Conservation (phyloP, 164 flowering plant genomes). For the Tetracentron sinense region DNA sequence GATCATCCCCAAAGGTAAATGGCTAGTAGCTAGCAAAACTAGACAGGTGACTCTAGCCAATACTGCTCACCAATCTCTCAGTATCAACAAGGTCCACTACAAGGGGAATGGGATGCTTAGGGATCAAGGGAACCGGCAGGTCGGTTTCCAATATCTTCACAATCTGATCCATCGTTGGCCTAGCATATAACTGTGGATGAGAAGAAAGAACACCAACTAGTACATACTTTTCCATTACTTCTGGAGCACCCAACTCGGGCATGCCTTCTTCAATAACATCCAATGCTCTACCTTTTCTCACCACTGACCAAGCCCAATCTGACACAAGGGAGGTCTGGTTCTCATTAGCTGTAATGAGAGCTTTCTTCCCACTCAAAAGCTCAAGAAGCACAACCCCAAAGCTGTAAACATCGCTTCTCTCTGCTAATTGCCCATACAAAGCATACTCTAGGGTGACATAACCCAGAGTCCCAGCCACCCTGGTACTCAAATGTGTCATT, state of each 20-base stretch:
- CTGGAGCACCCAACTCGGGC: constrained; percentile 38
- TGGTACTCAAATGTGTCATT: constrained; percentile 57
- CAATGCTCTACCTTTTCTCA: constrained; percentile 33
- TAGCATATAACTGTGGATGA: constrained; percentile 52
- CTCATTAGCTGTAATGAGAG: constrained; percentile 27
- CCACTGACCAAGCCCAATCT: constrained; percentile 68
- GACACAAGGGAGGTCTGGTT: constrained; percentile 33
- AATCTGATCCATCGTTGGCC: constrained; percentile 73
- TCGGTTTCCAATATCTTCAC: constrained; percentile 58
- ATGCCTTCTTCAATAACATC: constrained; percentile 56
- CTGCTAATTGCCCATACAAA: constrained; percentile 57
- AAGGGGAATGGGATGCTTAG: constrained; percentile 51
- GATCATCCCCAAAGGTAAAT: constrained; percentile 21
- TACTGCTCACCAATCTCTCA: constrained; percentile 39
- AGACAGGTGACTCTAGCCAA: constrained; percentile 36
- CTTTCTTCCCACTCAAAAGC: constrained; percentile 59
- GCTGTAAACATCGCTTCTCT: constrained; percentile 62
- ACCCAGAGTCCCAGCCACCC: constrained; percentile 72
- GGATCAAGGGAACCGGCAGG: constrained; percentile 42
- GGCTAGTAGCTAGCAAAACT: constrained; percentile 41
- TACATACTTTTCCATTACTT: constrained; percentile 46
- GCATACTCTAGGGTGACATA: constrained; percentile 77
- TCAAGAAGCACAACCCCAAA: constrained; percentile 67
- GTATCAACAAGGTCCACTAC: constrained; percentile 39
- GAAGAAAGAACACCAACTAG: constrained; percentile 51